These are phyloP conservation scores for Echium plantagineum DNA, from an alignment of 257 asterid genomes.

Conservation along the genomic window DNA sequence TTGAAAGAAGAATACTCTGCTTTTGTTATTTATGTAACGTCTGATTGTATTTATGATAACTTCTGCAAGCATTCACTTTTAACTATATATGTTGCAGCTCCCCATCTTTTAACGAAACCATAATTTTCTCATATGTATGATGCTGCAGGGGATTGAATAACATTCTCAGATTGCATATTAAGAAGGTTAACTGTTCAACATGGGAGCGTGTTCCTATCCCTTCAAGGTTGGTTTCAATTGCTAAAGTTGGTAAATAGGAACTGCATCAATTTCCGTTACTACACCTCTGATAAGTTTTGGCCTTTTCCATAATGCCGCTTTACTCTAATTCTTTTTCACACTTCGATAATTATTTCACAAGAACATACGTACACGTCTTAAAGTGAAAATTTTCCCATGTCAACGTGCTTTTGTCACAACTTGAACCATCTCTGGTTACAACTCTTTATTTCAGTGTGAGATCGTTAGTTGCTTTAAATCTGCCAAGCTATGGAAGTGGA, in stretches of 20 bases:
- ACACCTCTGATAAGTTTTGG: neutral
- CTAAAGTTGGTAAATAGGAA: neutral
- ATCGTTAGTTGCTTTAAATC: slow-evolving; percentile 82
- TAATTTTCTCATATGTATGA: slow-evolving; percentile 6
- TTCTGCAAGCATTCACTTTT: neutral
- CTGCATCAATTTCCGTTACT: neutral
- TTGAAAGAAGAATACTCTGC: too few relatives aligned
- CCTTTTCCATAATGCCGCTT: neutral
- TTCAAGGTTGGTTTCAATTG: slow-evolving; percentile 47
- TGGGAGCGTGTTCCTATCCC: slow-evolving; percentile 90
- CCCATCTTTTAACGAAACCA: neutral
- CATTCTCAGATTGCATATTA: slow-evolving; percentile 72
- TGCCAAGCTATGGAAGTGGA: slow-evolving; percentile 95
- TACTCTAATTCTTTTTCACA: neutral
- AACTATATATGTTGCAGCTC: neutral
- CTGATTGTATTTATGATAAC: too few relatives aligned
- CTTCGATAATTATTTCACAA: neutral
- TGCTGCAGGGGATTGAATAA: slow-evolving; percentile 82
- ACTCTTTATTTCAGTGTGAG: slow-evolving; percentile 54
- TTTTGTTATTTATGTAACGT: neutral
- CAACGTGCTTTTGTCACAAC: neutral
- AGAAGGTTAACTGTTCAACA: slow-evolving; percentile 67
- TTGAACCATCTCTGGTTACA: neutral
- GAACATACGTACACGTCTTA: neutral
- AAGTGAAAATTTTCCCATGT: neutral